Conservation (phyloP, 768 basidiomycete genomes). For the Xerocomus spinulosus region DNA sequence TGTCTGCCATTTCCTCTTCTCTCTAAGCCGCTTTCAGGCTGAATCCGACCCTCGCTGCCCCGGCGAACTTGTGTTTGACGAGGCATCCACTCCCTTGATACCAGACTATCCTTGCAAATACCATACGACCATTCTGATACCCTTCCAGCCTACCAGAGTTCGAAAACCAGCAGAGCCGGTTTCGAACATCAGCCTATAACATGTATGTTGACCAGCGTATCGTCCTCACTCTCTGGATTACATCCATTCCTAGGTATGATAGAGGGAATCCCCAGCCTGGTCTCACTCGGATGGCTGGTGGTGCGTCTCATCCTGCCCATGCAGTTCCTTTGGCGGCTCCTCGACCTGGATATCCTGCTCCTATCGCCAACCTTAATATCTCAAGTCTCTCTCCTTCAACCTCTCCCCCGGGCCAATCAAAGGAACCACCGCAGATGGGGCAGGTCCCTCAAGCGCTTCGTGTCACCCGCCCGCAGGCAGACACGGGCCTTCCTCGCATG, state of each 20-base stretch:
- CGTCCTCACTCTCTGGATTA: slow-evolving; percentile 7
- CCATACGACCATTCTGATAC: slow-evolving; percentile 12
- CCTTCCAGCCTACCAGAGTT: slow-evolving; percentile 34
- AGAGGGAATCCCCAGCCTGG: slow-evolving; percentile 50
- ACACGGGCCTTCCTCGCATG: slow-evolving; percentile 21
- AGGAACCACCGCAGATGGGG: slow-evolving; percentile 25
- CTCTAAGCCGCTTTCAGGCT: slow-evolving; percentile 10
- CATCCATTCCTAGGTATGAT: slow-evolving; percentile 50
- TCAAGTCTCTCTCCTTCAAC: slow-evolving; percentile 44
- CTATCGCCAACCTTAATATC: slow-evolving; percentile 61
- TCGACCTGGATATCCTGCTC: slow-evolving; percentile 68
- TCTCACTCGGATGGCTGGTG: slow-evolving; percentile 43
- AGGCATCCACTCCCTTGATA: slow-evolving; percentile 31
- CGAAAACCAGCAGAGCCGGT: slow-evolving; percentile 44
- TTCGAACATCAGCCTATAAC: slow-evolving; percentile 57
- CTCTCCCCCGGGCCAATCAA: slow-evolving; percentile 25
- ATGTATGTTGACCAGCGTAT: slow-evolving; percentile 45
- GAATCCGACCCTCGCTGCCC: slow-evolving; percentile 18
- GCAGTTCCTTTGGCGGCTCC: slow-evolving; percentile 58
- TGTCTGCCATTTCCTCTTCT: slow-evolving; percentile 2
- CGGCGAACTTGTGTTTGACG: slow-evolving; percentile 13
- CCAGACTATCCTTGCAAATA: slow-evolving; percentile 6
- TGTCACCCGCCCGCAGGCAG: slow-evolving; percentile 15
- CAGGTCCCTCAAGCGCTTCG: slow-evolving; percentile 28
- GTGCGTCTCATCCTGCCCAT: slow-evolving; percentile 26